Conservation (phyloP, 257 asterid species). For the Eucommia ulmoides region DNA sequence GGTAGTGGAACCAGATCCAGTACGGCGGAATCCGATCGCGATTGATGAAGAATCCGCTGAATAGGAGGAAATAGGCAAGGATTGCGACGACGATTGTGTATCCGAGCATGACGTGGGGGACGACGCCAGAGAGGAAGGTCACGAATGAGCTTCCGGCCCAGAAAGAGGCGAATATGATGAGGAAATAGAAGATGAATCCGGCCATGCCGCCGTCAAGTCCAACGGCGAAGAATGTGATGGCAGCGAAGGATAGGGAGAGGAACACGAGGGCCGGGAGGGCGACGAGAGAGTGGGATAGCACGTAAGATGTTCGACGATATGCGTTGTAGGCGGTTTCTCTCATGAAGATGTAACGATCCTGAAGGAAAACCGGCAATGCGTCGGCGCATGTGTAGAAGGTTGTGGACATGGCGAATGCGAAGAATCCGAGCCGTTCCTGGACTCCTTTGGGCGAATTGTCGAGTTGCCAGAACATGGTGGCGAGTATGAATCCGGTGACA, state of each 20-base stretch:
- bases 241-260: constrained; percentile 20
- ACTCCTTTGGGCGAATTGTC: constrained; percentile 30
- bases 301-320: constrained; percentile 24
- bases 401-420: constrained; percentile 32
- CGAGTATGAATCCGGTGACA: constrained; percentile 29
- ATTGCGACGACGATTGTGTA: constrained; percentile 22
- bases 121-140: constrained; percentile 24
- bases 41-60: constrained; percentile 25
- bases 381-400: constrained; percentile 32
- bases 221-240: constrained; percentile 28
- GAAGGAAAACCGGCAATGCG: constrained; percentile 26
- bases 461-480: constrained; percentile 28
- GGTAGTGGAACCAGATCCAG: constrained; percentile 39
- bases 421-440: constrained; percentile 24
- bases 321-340: constrained; percentile 37
- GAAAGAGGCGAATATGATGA: constrained; percentile 22
- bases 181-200: constrained; percentile 18
- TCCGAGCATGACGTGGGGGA: constrained; percentile 23
- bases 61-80: constrained; percentile 21
- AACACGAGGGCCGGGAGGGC: constrained; percentile 21
- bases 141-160: constrained; percentile 41
- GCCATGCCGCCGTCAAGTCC: constrained; percentile 25
- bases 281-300: constrained; percentile 23
- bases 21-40: constrained; percentile 27
- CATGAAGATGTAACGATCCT: constrained; percentile 31